phyloP scores from a whole-genome alignment of 163 green algal genomes.

The Coccomyxa subellipsoidea region DNA sequence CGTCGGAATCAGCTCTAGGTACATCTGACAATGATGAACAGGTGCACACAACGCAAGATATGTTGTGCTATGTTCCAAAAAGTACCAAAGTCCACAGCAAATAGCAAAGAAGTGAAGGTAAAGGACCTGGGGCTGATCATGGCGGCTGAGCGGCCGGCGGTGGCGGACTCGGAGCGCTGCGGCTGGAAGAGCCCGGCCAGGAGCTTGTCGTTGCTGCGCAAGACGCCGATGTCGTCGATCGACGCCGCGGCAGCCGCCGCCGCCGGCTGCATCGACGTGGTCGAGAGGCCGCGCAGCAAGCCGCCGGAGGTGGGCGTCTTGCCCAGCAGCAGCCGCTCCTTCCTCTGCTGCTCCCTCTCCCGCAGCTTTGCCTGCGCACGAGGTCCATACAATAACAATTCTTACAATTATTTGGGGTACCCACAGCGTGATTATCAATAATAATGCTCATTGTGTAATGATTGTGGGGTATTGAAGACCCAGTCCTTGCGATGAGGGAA shows the following conservation, averaged over 20 bases:
- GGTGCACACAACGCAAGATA: no score
- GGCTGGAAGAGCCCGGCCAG: neutral
- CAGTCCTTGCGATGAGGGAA: no score
- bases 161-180: neutral
- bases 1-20: no score
- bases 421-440: no score
- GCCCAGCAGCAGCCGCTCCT: constrained; percentile 5
- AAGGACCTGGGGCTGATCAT: neutral
- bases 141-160: neutral
- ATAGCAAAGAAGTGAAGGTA: no score
- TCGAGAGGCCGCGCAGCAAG: neutral
- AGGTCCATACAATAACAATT: no score
- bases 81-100: no score
- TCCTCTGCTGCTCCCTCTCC: neutral
- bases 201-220: neutral
- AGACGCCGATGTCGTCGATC: neutral
- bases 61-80: no score
- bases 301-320: neutral
- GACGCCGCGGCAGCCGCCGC: neutral
- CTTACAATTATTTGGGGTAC: no score
- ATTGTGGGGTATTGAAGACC: no score
- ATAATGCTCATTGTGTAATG: no score
- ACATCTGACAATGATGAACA: no score
- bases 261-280: neutral
- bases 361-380: neutral